Evolutionary conservation across 257 asterid species (phyloP), one percentile per base, ranked within the genome.

Genomic region (Solanum pennellii): DNA sequence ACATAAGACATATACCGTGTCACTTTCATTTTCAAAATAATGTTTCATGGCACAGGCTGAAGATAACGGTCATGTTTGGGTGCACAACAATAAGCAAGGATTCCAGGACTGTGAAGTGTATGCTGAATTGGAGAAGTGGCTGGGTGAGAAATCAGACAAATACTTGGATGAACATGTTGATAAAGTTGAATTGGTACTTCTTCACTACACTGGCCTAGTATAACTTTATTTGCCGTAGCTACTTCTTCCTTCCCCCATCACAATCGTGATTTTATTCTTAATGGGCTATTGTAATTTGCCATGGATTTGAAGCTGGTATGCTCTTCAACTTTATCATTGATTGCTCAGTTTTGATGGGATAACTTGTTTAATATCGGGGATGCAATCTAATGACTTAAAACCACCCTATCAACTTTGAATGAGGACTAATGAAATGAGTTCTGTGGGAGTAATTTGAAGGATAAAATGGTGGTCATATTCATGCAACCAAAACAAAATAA

Each of bases 31-130:
- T 15, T 74, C 82, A 74, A 71, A 47, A 18, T 45, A 72, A 52
- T 44, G 80, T 88, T 89, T 87, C 44, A 86, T 73, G 73, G 87
- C 88, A 71, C 92, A 93, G 98, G 93, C 93, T 87, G 95, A 90
- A 73, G 92, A 74, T 82, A 62, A 88, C 44, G 98, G 96, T 84
- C 89, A 84, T 85, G 96, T 88, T 41, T 95, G 94, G 98, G 98
- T 95, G 92, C 98, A 94, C 91, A 95, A 90, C 86, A 95, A 92
- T 90, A 95, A 95, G 92, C 98, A 95, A 92, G 97, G 97, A 42
- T 95, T 95, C 86, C 98, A 92, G 91, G 98, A 95, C 84, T 95
- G 96, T 82, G 97, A 95, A 92, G 93, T 92, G 76, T 94, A 95
- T 90, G 98, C 96, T 84, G 94, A 88, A 84, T 91, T 95, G 87